phyloP scores from a whole-genome alignment of 495 filamentous ascomycete genomes.

The Cairneyella variabilis region DNA sequence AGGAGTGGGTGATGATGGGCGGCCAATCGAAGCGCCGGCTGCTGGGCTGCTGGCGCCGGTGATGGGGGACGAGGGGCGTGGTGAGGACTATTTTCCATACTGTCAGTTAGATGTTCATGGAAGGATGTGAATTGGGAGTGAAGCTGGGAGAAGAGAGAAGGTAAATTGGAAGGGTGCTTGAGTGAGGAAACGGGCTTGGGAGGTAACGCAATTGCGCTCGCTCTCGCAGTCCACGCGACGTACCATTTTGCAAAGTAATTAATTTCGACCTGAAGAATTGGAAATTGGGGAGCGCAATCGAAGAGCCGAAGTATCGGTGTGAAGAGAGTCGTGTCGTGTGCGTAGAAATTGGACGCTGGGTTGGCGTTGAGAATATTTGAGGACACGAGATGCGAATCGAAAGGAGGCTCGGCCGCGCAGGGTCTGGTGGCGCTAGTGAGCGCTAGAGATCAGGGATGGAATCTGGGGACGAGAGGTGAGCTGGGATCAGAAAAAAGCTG shows the following conservation, averaged over 20 bases:
- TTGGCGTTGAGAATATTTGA: background rate
- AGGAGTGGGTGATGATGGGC: conserved; percentile 79
- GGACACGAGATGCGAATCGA: conserved; percentile 4
- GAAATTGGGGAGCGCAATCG: no score
- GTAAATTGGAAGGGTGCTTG: no score
- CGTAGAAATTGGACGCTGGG: background rate
- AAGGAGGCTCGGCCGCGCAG: conserved; percentile 9
- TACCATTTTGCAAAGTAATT: no score
- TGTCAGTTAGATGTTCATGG: background rate
- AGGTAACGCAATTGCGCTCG: no score
- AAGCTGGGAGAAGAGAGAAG: background rate
- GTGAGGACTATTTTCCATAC: conserved; percentile 60
- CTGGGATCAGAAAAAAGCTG: no score
- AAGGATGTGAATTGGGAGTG: background rate
- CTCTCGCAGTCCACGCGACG: no score
- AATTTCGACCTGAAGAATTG: no score
- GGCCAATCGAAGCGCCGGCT: conserved; percentile 62
- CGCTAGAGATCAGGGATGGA: conserved; percentile 7
- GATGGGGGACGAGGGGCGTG: conserved; percentile 64
- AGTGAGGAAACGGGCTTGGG: no score
- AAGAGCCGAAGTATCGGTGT: no score
- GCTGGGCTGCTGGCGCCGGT: conserved; percentile 32
- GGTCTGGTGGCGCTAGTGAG: conserved; percentile 4
- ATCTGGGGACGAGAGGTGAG: no score
- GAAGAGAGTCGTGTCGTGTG: no score